These are phyloP conservation scores for Trametes maxima DNA, from an alignment of 768 basidiomycete species.

Conservation along the genomic window DNA sequence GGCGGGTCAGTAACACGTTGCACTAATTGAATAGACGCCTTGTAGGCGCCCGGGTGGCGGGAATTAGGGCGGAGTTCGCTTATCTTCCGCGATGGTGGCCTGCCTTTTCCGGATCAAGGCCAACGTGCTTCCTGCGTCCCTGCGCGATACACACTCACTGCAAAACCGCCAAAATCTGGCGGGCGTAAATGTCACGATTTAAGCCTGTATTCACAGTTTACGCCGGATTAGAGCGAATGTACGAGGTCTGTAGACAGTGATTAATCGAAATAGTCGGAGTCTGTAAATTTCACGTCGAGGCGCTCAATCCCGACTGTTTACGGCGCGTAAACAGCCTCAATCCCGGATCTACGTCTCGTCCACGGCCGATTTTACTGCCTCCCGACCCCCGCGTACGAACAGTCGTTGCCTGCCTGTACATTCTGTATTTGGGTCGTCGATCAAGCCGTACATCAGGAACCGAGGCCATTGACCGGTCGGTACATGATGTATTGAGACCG, in stretches of 20 bases:
- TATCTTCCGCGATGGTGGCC: slow-evolving; percentile 20
- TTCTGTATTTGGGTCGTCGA: too few relatives aligned
- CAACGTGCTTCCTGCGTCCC: slow-evolving; percentile 13
- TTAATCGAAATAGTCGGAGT: too few relatives aligned
- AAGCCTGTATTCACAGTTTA: background rate
- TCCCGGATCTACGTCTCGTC: too few relatives aligned
- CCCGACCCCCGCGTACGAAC: too few relatives aligned
- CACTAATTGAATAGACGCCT: slow-evolving; percentile 22
- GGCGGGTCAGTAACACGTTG: slow-evolving; percentile 16
- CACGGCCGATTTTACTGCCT: too few relatives aligned
- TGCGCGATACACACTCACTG: slow-evolving; percentile 3
- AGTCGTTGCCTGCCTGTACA: too few relatives aligned
- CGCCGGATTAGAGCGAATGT: background rate
- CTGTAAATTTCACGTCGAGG: too few relatives aligned
- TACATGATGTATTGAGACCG: too few relatives aligned
- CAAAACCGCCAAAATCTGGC: background rate
- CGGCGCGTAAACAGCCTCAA: too few relatives aligned
- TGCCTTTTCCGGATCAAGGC: slow-evolving; percentile 6
- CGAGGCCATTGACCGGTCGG: too few relatives aligned
- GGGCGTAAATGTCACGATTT: background rate
- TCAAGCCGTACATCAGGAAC: too few relatives aligned
- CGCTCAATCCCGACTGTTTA: too few relatives aligned
- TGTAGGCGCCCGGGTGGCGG: slow-evolving; percentile 5
- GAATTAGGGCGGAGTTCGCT: slow-evolving; percentile 23
- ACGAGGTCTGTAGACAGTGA: background rate